Percentiles rank a stretch among this genome's conserved stretches.
These are phyloP conservation scores for Parietaria judaica DNA, from an alignment of 306 rosid species.

Conservation along the genomic window DNA sequence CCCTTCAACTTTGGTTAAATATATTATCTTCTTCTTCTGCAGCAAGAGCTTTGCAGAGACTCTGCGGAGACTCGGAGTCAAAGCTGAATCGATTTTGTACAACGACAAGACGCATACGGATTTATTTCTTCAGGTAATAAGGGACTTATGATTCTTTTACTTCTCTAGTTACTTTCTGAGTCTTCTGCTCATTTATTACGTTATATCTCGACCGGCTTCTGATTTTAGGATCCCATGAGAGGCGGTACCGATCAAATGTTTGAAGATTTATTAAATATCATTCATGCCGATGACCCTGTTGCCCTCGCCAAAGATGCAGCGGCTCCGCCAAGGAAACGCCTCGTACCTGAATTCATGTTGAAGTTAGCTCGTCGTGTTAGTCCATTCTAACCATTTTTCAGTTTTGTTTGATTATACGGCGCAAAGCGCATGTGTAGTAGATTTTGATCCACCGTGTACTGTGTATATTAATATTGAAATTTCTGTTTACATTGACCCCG, in stretches of 20 bases:
- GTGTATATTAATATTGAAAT: not conserved
- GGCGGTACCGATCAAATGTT: slow-evolving; percentile 75
- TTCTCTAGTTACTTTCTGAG: slow-evolving; percentile 2
- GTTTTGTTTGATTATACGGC: not conserved
- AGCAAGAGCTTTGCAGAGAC: slow-evolving; percentile 74
- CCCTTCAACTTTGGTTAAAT: not conserved
- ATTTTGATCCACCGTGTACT: slow-evolving; percentile 15
- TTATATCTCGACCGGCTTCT: not conserved
- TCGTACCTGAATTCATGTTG: slow-evolving; percentile 83
- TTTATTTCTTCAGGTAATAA: slow-evolving; percentile 79
- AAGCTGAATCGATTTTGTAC: slow-evolving; percentile 60
- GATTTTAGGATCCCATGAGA: slow-evolving; percentile 88
- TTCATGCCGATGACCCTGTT: slow-evolving; percentile 58
- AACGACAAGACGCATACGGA: slow-evolving; percentile 90
- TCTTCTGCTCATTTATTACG: slow-evolving; percentile 1
- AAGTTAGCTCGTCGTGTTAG: slow-evolving; percentile 70
- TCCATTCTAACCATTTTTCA: slow-evolving; percentile 49
- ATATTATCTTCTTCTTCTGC: slow-evolving; percentile 12
- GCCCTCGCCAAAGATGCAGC: slow-evolving; percentile 55
- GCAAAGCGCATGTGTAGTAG: not conserved
- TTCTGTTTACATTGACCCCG: not conserved
- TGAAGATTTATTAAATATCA: slow-evolving; percentile 58
- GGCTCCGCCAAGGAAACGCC: slow-evolving; percentile 79
- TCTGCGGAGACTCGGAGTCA: slow-evolving; percentile 59
- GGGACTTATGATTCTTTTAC: not conserved